phyloP scores from a whole-genome alignment of 805 yeast genomes.

The baker's yeast (Saccharomyces cerevisiae) region DNA sequence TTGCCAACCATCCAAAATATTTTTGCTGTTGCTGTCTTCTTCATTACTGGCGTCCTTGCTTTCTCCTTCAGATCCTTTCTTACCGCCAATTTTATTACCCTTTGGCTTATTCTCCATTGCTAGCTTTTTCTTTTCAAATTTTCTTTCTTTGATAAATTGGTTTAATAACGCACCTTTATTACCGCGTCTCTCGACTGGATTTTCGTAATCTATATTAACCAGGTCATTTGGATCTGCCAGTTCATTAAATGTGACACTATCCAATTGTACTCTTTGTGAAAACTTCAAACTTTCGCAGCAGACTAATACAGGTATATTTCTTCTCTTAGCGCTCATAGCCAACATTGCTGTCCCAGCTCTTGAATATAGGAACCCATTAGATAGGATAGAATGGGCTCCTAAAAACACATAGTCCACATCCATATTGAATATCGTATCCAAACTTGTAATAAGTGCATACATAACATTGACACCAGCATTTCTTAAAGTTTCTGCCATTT shows the following conservation, averaged over 20 bases:
- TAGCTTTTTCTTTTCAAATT: slow-evolving; percentile 22
- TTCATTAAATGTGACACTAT: slow-evolving; percentile 91
- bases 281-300: slow-evolving; percentile 94
- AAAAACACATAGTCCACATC: slow-evolving; percentile 78
- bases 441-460: slow-evolving; percentile 70
- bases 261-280: slow-evolving; percentile 90
- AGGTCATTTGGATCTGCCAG: slow-evolving; percentile 73
- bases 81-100: slow-evolving; percentile 4
- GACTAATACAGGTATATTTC: slow-evolving; percentile 88
- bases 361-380: slow-evolving; percentile 87
- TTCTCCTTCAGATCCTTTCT: slow-evolving; percentile 7
- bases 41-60: slow-evolving; percentile 16
- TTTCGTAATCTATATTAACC: slow-evolving; percentile 42
- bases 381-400: slow-evolving; percentile 95
- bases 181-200: slow-evolving; percentile 40
- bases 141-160: slow-evolving; percentile 44
- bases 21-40: slow-evolving; percentile 29
- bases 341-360: slow-evolving; percentile 92
- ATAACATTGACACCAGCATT: slow-evolving; percentile 56
- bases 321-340: slow-evolving; percentile 81
- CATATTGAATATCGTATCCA: slow-evolving; percentile 73
- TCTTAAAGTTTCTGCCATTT: slow-evolving; percentile 57
- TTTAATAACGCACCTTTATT: slow-evolving; percentile 58
- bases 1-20: slow-evolving; percentile 57
- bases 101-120: slow-evolving; percentile 15